Evolutionary conservation across 352 stramenopile genomes (phyloP), one percentile per base, ranked within the genome.

Genomic region (Phytophthora uliginosa): DNA sequence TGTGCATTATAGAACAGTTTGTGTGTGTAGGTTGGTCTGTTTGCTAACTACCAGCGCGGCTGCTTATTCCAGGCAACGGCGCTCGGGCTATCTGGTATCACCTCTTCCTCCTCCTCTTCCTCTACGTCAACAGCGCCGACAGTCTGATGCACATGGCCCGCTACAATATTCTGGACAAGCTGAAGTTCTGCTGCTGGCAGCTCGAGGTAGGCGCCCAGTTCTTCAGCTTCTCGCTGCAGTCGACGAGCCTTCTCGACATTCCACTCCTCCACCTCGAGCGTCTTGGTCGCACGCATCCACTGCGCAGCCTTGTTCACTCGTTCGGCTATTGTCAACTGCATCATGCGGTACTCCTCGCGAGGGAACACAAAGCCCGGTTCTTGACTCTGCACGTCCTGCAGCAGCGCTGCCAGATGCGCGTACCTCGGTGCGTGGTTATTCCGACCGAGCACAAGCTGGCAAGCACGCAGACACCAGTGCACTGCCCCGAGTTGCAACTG

Each of bases 391-490:
- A 73, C 59, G 34, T 96, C 89, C 20, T 89, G 73, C 9, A 95
- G 59, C 8, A 95, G 59, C 18, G 93, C 76, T 2, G 89, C 86
- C 59, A 96, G 57, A 31, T 96, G 86, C 2, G 89, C 80, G 48
- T 93, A 96, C 33, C 84, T 81, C 1, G 89, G 89, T 2, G 88
- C 74, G 8, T 70, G 66, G 9, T 80, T 71, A 57, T 63, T 67
- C 13, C 73, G 82, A 1, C 73, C 76, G 0, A 96, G 77, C 1
- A 94, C 86, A 20, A 94, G 76, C 45, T 78, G 64, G 55, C 87
- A 96, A 10, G 89, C 89, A 4, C 86, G 83, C 34, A 96, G 69
- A 48, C 85, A 94, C 89, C 89, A 96, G 52, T 96, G 89, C 34
- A 95, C 81, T 22, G 87, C 81, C 15, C 70, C 80, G 33, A 96